Conservation (phyloP, 768 basidiomycete species). For the Leccinum barrowsii region DNA sequence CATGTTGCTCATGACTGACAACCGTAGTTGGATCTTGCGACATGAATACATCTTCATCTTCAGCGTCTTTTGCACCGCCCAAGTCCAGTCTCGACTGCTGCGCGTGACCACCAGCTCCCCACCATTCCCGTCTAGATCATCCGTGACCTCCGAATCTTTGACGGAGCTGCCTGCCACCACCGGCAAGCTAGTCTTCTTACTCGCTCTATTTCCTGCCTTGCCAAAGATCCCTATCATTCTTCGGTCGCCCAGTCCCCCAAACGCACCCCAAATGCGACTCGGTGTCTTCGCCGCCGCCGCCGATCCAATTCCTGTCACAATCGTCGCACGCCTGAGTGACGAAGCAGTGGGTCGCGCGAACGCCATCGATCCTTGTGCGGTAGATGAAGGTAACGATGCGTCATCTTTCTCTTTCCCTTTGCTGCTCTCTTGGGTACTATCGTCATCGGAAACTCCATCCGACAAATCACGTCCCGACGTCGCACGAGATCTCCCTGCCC, state of each 20-base stretch:
- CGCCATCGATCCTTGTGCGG: too few relatives aligned
- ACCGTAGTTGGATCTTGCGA: not conserved
- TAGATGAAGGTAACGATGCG: too few relatives aligned
- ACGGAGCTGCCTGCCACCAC: slow-evolving; percentile 45
- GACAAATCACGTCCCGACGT: slow-evolving; percentile 45
- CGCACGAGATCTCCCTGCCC: slow-evolving; percentile 12
- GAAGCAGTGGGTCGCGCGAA: too few relatives aligned
- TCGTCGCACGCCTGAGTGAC: too few relatives aligned
- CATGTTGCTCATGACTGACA: too few relatives aligned
- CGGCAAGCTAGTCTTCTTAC: slow-evolving; percentile 43
- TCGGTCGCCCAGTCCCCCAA: slow-evolving; percentile 3
- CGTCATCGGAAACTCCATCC: slow-evolving; percentile 7
- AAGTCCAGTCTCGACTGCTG: not conserved
- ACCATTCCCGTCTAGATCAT: not conserved
- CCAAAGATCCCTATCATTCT: slow-evolving; percentile 21
- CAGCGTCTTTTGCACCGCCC: not conserved
- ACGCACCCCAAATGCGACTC: slow-evolving; percentile 1
- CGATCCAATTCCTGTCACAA: slow-evolving; percentile 6
- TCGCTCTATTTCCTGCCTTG: slow-evolving; percentile 30
- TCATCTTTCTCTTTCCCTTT: slow-evolving; percentile 9
- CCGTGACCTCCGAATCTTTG: slow-evolving; percentile 31
- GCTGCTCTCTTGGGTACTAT: not conserved
- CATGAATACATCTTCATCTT: slow-evolving; percentile 6
- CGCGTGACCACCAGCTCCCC: not conserved
- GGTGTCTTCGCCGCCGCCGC: not conserved